phyloP scores from a whole-genome alignment of 2,329 filamentous ascomycete species.

The Simplicillium aogashimaense region DNA sequence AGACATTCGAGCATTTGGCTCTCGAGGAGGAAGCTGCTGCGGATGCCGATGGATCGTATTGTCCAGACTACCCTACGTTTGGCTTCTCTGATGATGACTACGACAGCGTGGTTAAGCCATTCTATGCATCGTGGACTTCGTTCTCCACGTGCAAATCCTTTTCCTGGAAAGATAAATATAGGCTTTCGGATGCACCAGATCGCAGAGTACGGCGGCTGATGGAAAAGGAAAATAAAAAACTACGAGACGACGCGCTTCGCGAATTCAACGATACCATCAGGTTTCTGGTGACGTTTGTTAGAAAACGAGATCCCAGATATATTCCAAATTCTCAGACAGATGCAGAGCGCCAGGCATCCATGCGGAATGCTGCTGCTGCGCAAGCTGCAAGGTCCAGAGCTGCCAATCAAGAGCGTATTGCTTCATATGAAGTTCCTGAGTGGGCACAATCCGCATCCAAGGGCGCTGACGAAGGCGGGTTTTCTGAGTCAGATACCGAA shows the following conservation, averaged over 20 bases:
- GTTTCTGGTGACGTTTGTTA: slow-evolving; percentile 76
- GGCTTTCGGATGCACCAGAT: slow-evolving; percentile 78
- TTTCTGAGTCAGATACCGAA: slow-evolving; percentile 49
- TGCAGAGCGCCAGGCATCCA: slow-evolving; percentile 65
- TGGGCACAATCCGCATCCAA: slow-evolving; percentile 60
- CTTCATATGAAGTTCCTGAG: slow-evolving; percentile 55
- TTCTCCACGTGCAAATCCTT: slow-evolving; percentile 84
- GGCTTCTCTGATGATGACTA: slow-evolving; percentile 67
- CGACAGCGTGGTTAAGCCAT: slow-evolving; percentile 65
- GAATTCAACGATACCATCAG: slow-evolving; percentile 92
- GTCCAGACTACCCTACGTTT: slow-evolving; percentile 69
- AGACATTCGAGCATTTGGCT: slow-evolving; percentile 71
- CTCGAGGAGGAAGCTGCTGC: slow-evolving; percentile 70
- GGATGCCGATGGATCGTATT: slow-evolving; percentile 52
- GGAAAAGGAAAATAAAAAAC: slow-evolving; percentile 88
- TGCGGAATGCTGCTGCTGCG: slow-evolving; percentile 69
- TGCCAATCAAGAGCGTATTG: slow-evolving; percentile 66
- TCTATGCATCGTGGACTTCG: slow-evolving; percentile 71
- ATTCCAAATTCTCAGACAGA: slow-evolving; percentile 68
- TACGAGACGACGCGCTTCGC: slow-evolving; percentile 70
- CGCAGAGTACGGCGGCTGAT: slow-evolving; percentile 72
- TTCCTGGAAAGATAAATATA: slow-evolving; percentile 80
- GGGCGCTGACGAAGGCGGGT: slow-evolving; percentile 44
- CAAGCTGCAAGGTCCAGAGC: slow-evolving; percentile 78
- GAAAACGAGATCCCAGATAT: slow-evolving; percentile 85